Conservation (phyloP, 371 early-diverging fungal species). For the Enterocytospora artemiae region DNA sequence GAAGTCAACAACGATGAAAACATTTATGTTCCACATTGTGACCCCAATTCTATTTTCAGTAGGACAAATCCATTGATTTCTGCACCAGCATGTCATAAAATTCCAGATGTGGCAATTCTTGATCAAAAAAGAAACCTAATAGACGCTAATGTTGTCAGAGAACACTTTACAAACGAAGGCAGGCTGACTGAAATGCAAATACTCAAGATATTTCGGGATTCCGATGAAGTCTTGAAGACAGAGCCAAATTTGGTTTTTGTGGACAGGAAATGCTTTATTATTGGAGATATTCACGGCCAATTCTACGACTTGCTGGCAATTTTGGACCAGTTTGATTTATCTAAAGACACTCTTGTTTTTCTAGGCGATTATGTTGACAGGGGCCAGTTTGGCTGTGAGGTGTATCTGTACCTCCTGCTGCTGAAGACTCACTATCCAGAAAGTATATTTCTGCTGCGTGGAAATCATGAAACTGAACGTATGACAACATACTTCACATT, state of each 20-base stretch:
- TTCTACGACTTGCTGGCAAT: constrained; percentile 51
- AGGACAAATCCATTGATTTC: constrained; percentile 3
- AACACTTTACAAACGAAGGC: constrained; percentile 26
- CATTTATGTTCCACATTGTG: neutral
- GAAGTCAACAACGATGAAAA: neutral
- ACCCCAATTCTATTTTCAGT: neutral
- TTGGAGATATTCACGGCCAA: constrained; percentile 57
- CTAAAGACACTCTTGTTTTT: constrained; percentile 62
- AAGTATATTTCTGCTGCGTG: constrained; percentile 44
- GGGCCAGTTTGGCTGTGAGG: constrained; percentile 78
- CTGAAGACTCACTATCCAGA: constrained; percentile 70
- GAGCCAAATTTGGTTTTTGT: constrained; percentile 8
- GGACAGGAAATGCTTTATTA: constrained; percentile 23
- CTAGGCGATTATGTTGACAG: constrained; percentile 96
- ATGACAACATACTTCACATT: constrained; percentile 92
- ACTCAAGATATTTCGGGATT: constrained; percentile 14
- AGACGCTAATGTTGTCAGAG: constrained; percentile 22
- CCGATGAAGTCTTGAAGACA: neutral
- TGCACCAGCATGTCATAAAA: constrained; percentile 26
- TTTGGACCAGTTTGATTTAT: constrained; percentile 30
- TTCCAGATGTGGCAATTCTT: constrained; percentile 27
- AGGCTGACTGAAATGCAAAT: constrained; percentile 12
- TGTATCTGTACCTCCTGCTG: constrained; percentile 61
- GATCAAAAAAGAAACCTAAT: constrained; percentile 27
- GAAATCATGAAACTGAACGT: constrained; percentile 64